A percentile compares a stretch with the other conserved stretches of the same genome.
Evolutionary conservation across 768 basidiomycete species (phyloP).

Genomic region (Coprinopsis strossmayeri): DNA sequence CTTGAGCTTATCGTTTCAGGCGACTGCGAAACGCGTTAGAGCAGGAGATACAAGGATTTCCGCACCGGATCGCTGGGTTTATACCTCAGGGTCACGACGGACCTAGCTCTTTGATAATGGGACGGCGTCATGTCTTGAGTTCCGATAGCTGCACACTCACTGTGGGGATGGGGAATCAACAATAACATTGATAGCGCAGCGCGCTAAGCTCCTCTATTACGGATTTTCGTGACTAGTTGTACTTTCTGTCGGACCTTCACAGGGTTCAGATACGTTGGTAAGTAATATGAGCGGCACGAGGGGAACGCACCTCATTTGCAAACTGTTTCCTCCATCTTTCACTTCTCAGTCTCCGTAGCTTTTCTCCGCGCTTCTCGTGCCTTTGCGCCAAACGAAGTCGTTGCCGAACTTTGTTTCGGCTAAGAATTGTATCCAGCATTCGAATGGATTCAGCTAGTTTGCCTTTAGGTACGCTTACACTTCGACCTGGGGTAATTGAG

Average conservation of each 20-base stretch:
- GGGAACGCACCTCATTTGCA: constrained; percentile 59
- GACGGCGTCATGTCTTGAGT: background rate
- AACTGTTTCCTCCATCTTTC: constrained; percentile 77
- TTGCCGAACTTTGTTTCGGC: constrained; percentile 46
- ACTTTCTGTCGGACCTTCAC: constrained; percentile 77
- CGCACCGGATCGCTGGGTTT: constrained; percentile 4
- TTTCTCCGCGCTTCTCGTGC: constrained; percentile 81
- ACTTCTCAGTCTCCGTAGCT: constrained; percentile 67
- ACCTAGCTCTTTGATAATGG: constrained; percentile 3
- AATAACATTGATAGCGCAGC: constrained; percentile 7
- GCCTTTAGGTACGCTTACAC: constrained; percentile 36
- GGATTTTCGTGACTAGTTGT: constrained; percentile 71
- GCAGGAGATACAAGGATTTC: background rate
- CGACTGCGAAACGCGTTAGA: constrained; percentile 1
- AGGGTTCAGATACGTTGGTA: constrained; percentile 10
- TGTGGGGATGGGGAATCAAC: background rate
- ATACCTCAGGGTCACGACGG: constrained; percentile 6
- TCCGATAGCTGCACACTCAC: constrained; percentile 3
- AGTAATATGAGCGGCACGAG: constrained; percentile 4
- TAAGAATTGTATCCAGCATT: constrained; percentile 44
- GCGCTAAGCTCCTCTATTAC: constrained; percentile 60
- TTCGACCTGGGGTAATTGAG: constrained; percentile 45
- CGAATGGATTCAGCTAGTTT: constrained; percentile 42
- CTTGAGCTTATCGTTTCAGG: background rate
- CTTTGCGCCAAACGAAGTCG: constrained; percentile 46